These are phyloP conservation scores for Ganoderma sp. DNA, from an alignment of 1,284 basidiomycete species.

Conservation along the genomic window DNA sequence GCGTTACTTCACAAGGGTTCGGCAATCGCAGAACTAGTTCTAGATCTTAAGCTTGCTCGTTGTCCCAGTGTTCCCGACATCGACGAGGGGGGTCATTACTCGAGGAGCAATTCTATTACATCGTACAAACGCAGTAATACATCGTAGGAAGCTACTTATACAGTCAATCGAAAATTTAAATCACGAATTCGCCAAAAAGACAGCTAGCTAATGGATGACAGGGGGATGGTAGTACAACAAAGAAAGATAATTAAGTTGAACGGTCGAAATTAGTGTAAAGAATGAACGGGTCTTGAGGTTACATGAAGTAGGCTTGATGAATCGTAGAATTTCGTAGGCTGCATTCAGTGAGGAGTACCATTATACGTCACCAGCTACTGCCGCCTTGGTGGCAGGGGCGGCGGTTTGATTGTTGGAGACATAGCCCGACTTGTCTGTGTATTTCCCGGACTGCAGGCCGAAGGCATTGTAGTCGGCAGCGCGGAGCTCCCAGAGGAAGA, in stretches of 20 bases:
- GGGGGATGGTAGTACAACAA: not conserved
- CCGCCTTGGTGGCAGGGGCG: slow-evolving; percentile 14
- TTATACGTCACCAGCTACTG: slow-evolving; percentile 26
- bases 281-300: not conserved
- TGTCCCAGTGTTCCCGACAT: not conserved
- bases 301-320: slow-evolving; percentile 10
- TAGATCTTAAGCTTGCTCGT: too few species aligned
- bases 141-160: slow-evolving; percentile 5
- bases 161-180: not conserved
- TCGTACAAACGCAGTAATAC: not conserved
- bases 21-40: too few species aligned
- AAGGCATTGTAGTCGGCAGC: slow-evolving; percentile 38
- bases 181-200: not conserved
- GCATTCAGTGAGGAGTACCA: not conserved
- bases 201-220: not conserved
- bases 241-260: not conserved
- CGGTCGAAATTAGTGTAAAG: not conserved
- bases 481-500: slow-evolving; percentile 42
- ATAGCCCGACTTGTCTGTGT: slow-evolving; percentile 32
- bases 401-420: slow-evolving; percentile 4
- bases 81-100: not conserved
- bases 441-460: slow-evolving; percentile 39
- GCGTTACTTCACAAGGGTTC: not conserved
- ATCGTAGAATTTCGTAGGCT: slow-evolving; percentile 11
- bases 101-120: not conserved